Conservation (phyloP, 2,329 filamentous ascomycete genomes). For the Nigrospora osmanthi region DNA sequence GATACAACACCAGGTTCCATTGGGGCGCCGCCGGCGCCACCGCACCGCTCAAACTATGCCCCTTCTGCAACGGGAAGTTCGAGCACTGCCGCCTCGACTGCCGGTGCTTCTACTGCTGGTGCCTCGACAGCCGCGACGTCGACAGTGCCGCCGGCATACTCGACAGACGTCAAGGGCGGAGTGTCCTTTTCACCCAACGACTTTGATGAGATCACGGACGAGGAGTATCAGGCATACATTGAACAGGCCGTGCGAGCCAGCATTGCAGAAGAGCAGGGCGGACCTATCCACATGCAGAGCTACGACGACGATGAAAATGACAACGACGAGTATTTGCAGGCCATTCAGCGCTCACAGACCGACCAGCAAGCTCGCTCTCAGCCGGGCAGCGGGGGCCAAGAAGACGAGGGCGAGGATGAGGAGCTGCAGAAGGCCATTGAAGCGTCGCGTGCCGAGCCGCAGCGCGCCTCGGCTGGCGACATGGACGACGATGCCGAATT, state of each 20-base stretch:
- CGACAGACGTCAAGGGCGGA: conserved; percentile 13
- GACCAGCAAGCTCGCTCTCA: conserved; percentile 3
- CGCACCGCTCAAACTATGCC: not conserved
- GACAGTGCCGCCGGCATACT: conserved; percentile 7
- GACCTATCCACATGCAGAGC: conserved; percentile 12
- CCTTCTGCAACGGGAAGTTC: conserved; percentile 8
- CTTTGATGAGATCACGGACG: conserved; percentile 40
- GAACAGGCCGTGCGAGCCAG: conserved; percentile 49
- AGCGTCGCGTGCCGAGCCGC: conserved; percentile 25
- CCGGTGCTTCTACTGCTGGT: not conserved
- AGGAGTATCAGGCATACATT: conserved; percentile 49
- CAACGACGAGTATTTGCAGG: conserved; percentile 12
- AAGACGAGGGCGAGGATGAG: conserved; percentile 16
- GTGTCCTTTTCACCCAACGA: conserved; percentile 20
- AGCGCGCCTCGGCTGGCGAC: conserved; percentile 6
- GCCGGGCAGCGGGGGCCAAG: too few species aligned
- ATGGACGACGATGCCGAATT: conserved; percentile 33
- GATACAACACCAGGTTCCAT: conserved; percentile 8
- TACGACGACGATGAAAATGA: conserved; percentile 9
- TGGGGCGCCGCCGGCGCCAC: not conserved
- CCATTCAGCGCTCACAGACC: conserved; percentile 14
- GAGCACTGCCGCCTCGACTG: conserved; percentile 1
- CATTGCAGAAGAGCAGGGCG: conserved; percentile 22
- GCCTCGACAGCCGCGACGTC: not conserved
- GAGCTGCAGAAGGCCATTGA: conserved; percentile 31